Evolutionary conservation across 768 basidiomycete species (phyloP).

Genomic region (Collybia sp.): DNA sequence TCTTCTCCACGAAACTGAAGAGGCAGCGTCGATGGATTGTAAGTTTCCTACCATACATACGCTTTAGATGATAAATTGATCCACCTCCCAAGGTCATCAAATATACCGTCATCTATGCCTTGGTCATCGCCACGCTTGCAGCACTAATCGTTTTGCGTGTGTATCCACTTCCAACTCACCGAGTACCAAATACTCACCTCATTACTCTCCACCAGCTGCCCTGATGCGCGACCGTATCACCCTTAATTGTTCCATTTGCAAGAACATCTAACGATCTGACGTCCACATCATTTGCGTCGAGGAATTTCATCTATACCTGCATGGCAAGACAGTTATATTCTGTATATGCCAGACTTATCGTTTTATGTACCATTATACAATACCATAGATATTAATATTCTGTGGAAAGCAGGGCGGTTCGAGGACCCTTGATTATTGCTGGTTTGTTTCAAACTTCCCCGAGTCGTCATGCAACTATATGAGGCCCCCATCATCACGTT

Average conservation of each 20-base stretch:
- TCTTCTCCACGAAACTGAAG: slow-evolving; percentile 94
- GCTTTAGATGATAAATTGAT: slow-evolving; percentile 1
- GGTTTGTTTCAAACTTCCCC: not conserved
- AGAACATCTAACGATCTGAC: slow-evolving; percentile 69
- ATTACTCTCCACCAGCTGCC: slow-evolving; percentile 45
- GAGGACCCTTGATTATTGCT: not conserved
- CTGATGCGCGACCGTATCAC: slow-evolving; percentile 79
- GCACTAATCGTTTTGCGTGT: slow-evolving; percentile 80
- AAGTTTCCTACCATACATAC: slow-evolving; percentile 16
- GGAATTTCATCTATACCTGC: slow-evolving; percentile 16
- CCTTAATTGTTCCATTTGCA: slow-evolving; percentile 79
- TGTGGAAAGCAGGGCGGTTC: not conserved
- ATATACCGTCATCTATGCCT: slow-evolving; percentile 78
- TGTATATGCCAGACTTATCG: slow-evolving; percentile 11
- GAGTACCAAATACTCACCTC: slow-evolving; percentile 9
- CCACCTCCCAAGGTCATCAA: slow-evolving; percentile 56
- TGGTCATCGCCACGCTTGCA: slow-evolving; percentile 72
- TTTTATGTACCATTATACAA: slow-evolving; percentile 16
- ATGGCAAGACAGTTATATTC: slow-evolving; percentile 8
- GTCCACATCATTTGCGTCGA: slow-evolving; percentile 13
- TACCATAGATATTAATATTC: slow-evolving; percentile 11
- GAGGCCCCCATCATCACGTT: no score
- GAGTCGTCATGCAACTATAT: not conserved
- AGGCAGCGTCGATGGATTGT: slow-evolving; percentile 90
- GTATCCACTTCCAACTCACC: slow-evolving; percentile 23